Evolutionary conservation across 805 yeast genomes (phyloP).

Genomic region (Monosporozyma unispora): DNA sequence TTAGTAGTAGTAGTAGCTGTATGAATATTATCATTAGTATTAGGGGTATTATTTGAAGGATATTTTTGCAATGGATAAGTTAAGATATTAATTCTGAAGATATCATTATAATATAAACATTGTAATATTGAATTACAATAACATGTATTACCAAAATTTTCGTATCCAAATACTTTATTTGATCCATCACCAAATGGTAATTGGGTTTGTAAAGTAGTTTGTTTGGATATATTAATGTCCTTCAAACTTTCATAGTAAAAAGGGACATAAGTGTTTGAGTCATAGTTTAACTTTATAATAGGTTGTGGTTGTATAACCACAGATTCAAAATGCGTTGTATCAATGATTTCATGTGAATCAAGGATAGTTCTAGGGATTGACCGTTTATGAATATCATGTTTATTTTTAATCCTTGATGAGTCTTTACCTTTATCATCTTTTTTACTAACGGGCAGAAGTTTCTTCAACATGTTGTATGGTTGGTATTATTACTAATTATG

Average conservation of each 20-base stretch:
- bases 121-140: constrained; percentile 91
- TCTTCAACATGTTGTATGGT: neutral
- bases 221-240: neutral
- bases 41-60: neutral
- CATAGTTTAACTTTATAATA: too few species aligned
- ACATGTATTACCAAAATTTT: constrained; percentile 85
- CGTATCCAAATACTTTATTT: constrained; percentile 67
- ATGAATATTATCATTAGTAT: neutral
- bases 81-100: constrained; percentile 52
- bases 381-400: neutral
- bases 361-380: neutral
- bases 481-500: too few species aligned
- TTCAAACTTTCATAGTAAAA: neutral
- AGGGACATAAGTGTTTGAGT: neutral
- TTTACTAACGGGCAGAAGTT: neutral
- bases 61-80: constrained; percentile 33
- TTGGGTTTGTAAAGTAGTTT: neutral
- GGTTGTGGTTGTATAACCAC: neutral
- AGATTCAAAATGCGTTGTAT: neutral
- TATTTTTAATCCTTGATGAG: neutral
- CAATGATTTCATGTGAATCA: neutral
- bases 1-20: neutral
- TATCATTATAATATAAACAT: constrained; percentile 66
- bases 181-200: constrained; percentile 40
- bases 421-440: neutral